Evolutionary conservation across 176 grass and related monocot species (phyloP).

Genomic region (Pharus latifolius): DNA sequence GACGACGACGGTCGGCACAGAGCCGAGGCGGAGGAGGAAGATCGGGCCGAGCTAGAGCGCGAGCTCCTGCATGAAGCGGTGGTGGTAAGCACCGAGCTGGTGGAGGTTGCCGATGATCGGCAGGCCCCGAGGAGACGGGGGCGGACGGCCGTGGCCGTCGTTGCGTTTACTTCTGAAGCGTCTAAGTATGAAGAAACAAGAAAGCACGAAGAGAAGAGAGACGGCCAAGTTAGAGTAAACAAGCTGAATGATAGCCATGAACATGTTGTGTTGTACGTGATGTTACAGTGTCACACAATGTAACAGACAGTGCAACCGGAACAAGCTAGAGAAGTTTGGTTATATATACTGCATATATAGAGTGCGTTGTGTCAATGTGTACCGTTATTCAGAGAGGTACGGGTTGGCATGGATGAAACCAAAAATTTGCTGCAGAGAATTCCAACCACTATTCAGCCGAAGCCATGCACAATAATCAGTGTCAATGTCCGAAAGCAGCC

Average conservation of each 20-base stretch:
- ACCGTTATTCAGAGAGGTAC: no score
- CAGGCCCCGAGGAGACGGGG: slow-evolving; percentile 27
- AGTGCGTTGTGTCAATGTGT: no score
- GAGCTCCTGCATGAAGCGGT: slow-evolving; percentile 25
- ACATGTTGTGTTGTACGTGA: background rate
- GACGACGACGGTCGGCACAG: slow-evolving; percentile 18
- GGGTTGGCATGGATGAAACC: no score
- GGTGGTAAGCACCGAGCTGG: slow-evolving; percentile 29
- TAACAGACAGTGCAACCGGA: background rate
- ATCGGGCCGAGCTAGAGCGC: slow-evolving; percentile 4
- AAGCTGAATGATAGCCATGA: background rate
- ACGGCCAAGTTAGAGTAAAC: background rate
- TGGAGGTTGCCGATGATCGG: slow-evolving; percentile 52
- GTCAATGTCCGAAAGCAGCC: background rate
- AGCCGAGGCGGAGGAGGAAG: slow-evolving; percentile 14
- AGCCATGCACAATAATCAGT: no score
- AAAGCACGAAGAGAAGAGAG: background rate
- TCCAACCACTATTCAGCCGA: no score
- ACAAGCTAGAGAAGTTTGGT: no score
- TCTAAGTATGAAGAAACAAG: background rate
- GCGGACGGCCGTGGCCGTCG: background rate
- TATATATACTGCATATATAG: no score
- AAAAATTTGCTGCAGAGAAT: background rate
- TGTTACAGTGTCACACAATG: background rate
- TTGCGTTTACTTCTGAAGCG: background rate